Conservation (phyloP, 805 yeast species). For the Kuraishia capsulata region DNA sequence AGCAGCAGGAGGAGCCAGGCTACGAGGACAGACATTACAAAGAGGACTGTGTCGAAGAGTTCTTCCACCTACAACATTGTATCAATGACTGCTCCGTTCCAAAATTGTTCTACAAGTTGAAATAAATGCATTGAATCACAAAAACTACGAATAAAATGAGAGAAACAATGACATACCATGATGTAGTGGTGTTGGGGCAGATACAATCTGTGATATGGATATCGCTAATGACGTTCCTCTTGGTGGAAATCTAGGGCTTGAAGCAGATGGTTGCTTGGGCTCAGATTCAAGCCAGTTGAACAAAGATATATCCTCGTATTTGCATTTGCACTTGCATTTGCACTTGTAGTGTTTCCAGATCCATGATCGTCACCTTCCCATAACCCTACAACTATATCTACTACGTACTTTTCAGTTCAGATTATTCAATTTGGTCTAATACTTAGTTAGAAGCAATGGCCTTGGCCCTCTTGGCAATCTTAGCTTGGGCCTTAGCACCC, state of each 20-base stretch:
- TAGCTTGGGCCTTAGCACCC: slow-evolving; percentile 90
- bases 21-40: slow-evolving; percentile 75
- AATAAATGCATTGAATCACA: slow-evolving; percentile 30
- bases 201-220: not conserved
- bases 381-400: too few species aligned
- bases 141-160: not conserved
- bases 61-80: slow-evolving; percentile 94
- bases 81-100: slow-evolving; percentile 88
- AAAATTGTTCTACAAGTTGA: slow-evolving; percentile 77
- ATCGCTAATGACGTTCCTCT: not conserved
- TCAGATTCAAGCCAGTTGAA: too few species aligned
- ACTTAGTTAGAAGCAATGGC: slow-evolving; percentile 12
- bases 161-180: not conserved
- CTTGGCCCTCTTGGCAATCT: slow-evolving; percentile 69
- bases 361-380: too few species aligned
- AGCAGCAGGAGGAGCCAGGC: slow-evolving; percentile 75
- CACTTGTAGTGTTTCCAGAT: too few species aligned
- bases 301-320: too few species aligned
- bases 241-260: not conserved
- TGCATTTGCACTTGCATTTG: too few species aligned
- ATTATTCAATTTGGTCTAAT: too few species aligned
- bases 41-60: slow-evolving; percentile 98
- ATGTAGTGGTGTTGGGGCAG: not conserved
- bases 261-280: too few species aligned
- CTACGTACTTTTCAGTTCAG: too few species aligned